A percentile compares a stretch with the other conserved stretches of the same genome.
Evolutionary conservation across 495 filamentous ascomycete genomes (phyloP).

Genomic region (Podospora pseudopauciseta): DNA sequence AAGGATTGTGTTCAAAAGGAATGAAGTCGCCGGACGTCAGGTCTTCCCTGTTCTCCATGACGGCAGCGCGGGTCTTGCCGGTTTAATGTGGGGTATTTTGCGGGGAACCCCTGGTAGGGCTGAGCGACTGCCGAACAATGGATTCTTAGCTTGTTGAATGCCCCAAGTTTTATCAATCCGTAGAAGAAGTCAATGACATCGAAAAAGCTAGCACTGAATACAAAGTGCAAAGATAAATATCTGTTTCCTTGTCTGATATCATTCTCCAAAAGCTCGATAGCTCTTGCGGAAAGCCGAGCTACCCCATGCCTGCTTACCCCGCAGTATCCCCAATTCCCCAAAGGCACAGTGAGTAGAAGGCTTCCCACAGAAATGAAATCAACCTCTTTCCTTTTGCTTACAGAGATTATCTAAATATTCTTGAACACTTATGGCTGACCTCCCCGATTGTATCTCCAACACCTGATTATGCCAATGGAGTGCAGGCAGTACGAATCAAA

Average conservation of each 20-base stretch:
- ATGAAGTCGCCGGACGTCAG: background rate
- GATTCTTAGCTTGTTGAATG: background rate
- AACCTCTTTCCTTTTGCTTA: too few relatives aligned
- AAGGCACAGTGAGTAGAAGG: background rate
- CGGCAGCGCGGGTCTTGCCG: background rate
- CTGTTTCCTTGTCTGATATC: too few relatives aligned
- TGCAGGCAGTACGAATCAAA: background rate
- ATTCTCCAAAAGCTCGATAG: too few relatives aligned
- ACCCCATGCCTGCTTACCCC: background rate
- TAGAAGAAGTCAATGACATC: too few relatives aligned
- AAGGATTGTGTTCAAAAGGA: background rate
- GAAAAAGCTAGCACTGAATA: too few relatives aligned
- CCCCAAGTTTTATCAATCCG: too few relatives aligned
- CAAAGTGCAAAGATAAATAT: too few relatives aligned
- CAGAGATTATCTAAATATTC: too few relatives aligned
- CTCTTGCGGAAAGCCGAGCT: background rate
- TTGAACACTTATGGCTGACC: too few relatives aligned
- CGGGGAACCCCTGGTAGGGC: slow-evolving; percentile 2
- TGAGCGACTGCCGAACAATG: slow-evolving; percentile 3
- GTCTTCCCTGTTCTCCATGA: background rate
- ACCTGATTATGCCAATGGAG: background rate
- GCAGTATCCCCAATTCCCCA: background rate
- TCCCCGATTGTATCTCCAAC: background rate
- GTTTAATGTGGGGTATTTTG: background rate
- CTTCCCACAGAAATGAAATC: too few relatives aligned